These are phyloP conservation scores for Funneliformis caledonium DNA, from an alignment of 371 early-diverging fungal species.

Conservation along the genomic window DNA sequence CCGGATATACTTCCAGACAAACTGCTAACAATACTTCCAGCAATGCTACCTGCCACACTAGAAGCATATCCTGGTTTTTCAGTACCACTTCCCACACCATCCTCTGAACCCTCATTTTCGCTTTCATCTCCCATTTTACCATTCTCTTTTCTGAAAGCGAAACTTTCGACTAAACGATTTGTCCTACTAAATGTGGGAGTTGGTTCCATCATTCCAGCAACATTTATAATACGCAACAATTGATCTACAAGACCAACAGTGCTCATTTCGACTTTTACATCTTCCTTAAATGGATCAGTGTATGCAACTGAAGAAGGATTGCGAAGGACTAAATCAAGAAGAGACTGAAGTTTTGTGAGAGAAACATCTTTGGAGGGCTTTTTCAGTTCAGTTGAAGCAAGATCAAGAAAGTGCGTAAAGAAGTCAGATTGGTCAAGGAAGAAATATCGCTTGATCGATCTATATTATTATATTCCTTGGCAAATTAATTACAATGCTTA, in stretches of 20 bases:
- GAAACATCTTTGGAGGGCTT: conserved; percentile 73
- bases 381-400: conserved; percentile 74
- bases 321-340: conserved; percentile 87
- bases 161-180: not conserved
- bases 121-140: conserved; percentile 26
- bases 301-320: conserved; percentile 83
- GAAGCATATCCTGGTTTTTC: conserved; percentile 12
- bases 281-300: conserved; percentile 86
- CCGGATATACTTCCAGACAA: conserved; percentile 27
- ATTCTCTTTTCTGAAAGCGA: not conserved
- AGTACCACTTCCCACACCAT: not conserved
- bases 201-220: conserved; percentile 41
- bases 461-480: conserved; percentile 44
- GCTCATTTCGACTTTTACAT: conserved; percentile 75
- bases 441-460: conserved; percentile 91
- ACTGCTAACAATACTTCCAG: not conserved
- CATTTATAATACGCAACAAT: conserved; percentile 67
- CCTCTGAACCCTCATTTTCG: conserved; percentile 30
- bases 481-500: not conserved
- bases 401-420: conserved; percentile 90
- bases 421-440: conserved; percentile 93
- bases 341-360: conserved; percentile 73
- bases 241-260: conserved; percentile 68
- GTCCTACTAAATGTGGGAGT: not conserved
- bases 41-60: conserved; percentile 11